Conservation (phyloP, 331 rosid genomes). For the Malus hybrid region DNA sequence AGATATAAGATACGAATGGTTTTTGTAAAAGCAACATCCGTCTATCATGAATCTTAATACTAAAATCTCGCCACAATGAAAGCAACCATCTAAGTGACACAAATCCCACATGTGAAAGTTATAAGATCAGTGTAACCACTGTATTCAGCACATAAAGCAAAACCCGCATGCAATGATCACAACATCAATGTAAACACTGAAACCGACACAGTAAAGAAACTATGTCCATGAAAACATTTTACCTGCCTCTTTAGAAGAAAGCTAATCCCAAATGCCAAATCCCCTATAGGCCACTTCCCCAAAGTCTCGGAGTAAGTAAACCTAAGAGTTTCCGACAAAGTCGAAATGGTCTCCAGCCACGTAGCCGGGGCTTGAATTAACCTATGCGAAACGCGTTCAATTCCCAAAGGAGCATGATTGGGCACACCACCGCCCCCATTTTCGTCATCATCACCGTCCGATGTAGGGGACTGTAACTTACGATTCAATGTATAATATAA, state of each 20-base stretch:
- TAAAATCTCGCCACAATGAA: neutral
- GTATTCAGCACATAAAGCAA: neutral
- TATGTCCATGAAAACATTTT: constrained; percentile 13
- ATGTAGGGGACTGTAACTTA: constrained; percentile 36
- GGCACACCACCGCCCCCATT: constrained; percentile 17
- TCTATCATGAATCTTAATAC: neutral
- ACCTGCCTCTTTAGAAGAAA: constrained; percentile 93
- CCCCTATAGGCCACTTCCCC: constrained; percentile 98
- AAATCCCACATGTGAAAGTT: neutral
- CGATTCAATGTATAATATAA: constrained; percentile 75
- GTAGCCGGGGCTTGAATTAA: constrained; percentile 89
- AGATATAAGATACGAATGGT: neutral
- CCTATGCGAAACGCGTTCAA: constrained; percentile 62
- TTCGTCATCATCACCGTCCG: constrained; percentile 36
- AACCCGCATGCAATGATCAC: neutral
- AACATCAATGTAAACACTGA: neutral
- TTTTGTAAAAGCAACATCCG: neutral
- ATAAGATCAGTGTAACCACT: neutral
- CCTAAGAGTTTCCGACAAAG: constrained; percentile 83
- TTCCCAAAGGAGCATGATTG: constrained; percentile 30
- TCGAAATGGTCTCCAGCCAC: constrained; percentile 87
- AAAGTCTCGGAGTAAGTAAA: constrained; percentile 95
- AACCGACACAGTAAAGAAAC: neutral
- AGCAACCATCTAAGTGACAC: neutral
- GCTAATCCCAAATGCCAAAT: constrained; percentile 89